phyloP scores from a whole-genome alignment of 1,139 yeast species.

The Candida sanyaensis region DNA sequence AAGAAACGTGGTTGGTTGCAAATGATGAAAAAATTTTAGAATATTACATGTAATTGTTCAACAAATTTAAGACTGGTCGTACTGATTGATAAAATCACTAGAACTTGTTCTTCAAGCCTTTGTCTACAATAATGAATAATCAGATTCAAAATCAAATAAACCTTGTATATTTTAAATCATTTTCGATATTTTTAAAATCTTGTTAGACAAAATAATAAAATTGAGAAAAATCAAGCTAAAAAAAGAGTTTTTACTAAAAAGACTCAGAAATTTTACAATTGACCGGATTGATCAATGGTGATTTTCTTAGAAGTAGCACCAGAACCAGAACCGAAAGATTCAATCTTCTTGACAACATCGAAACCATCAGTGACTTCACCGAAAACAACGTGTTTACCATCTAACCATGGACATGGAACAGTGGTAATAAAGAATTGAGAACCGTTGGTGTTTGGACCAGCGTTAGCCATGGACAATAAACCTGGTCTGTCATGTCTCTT shows the following conservation, averaged over 20 bases:
- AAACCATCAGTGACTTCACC: conserved; percentile 94
- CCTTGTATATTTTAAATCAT: too few species aligned
- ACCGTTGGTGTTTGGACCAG: conserved; percentile 99
- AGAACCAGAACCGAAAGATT: conserved; percentile 76
- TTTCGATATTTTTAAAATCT: not conserved
- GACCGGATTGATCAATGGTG: conserved; percentile 83
- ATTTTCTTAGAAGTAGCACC: conserved; percentile 84
- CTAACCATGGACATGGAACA: conserved; percentile 94
- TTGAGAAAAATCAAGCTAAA: not conserved
- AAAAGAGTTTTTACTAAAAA: not conserved
- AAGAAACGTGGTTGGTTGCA: too few species aligned
- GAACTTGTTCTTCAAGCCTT: too few species aligned
- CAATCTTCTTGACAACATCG: conserved; percentile 91
- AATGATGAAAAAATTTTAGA: too few species aligned
- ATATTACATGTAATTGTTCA: too few species aligned
- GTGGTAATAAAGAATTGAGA: conserved; percentile 99
- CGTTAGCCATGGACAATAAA: conserved; percentile 97
- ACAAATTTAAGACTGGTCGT: too few species aligned
- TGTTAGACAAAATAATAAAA: not conserved
- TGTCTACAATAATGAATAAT: too few species aligned
- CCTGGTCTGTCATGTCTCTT: conserved; percentile 91
- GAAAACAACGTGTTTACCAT: conserved; percentile 98
- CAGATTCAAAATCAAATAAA: too few species aligned
- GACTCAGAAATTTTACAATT: conserved; percentile 48
- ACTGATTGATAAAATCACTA: too few species aligned